Evolutionary conservation across 2,329 filamentous ascomycete species (phyloP), one percentile per base, ranked within the genome.

Genomic region (Pyricularia sp.): DNA sequence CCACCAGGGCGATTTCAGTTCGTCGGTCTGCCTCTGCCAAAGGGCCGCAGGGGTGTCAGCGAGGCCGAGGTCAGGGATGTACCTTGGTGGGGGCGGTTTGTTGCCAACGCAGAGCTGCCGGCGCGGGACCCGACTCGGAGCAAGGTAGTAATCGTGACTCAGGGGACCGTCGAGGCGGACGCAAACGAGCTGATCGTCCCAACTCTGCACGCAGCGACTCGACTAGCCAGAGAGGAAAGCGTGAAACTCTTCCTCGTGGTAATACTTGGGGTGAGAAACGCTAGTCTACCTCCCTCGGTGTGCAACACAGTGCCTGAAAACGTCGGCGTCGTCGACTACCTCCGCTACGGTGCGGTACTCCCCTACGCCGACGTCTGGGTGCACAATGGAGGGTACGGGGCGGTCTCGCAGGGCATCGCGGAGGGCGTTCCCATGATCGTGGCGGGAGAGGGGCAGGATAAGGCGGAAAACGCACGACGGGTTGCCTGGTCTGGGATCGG

Each of bases 331-430:
- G 76, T 76, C 6, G 78, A 80, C 68, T 80, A 80, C 70, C 73
- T 81, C 0, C 73, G 75, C 2, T 81, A 81, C 71, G 79, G 80
- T 68, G 77, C 77, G 0, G 75, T 77, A n/a, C 74, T 81, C 17
- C 76, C 77, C 4, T 74, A 76, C 66, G 77, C 78, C 0, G 73
- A 78, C 65, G 73, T 76, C 1, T 81, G 78, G 77, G 74, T 81
- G 4, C 78, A 80, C 70, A 81, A 81, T 68, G 79, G 76, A 2
- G 79, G 79, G 0, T 81, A 79, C 69, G 79, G 79, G 4, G 79
- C 79, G 4, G 75, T 80, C 11, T 78, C 76, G 66, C 79, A 81
- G 68, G 79, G 79, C 14, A 76, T 81, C 64, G 77, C 77, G 7
- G 76, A 79, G 67, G 79, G 77, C 4, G 77, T 80, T 26, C 79